phyloP scores from a whole-genome alignment of 1,139 yeast genomes.

The Saccharomyces hybrid region DNA sequence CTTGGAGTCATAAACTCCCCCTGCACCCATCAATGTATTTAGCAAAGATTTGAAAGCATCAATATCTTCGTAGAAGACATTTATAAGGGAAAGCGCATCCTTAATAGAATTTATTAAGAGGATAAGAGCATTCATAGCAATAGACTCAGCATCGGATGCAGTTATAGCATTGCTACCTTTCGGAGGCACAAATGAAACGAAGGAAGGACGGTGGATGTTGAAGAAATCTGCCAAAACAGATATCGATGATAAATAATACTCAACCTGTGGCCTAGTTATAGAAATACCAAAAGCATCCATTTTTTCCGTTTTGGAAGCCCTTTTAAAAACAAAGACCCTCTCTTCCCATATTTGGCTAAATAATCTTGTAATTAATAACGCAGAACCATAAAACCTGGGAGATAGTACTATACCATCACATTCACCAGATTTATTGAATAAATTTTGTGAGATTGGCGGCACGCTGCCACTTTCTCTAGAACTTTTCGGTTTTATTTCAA shows the following conservation, averaged over 20 bases:
- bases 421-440: conserved; percentile 6
- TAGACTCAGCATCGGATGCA: conserved; percentile 84
- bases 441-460: conserved; percentile 23
- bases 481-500: conserved; percentile 34
- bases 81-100: conserved; percentile 82
- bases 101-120: conserved; percentile 71
- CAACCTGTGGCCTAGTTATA: conserved; percentile 51
- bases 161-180: conserved; percentile 35
- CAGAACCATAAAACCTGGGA: conserved; percentile 86
- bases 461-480: conserved; percentile 25
- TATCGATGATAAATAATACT: conserved; percentile 57
- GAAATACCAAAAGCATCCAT: conserved; percentile 25
- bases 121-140: conserved; percentile 74
- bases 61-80: conserved; percentile 74
- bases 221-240: conserved; percentile 48
- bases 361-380: conserved; percentile 68
- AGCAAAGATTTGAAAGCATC: conserved; percentile 55
- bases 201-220: conserved; percentile 49
- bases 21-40: conserved; percentile 55
- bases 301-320: conserved; percentile 11
- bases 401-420: conserved; percentile 71
- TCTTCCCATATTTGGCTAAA: conserved; percentile 73
- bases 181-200: conserved; percentile 52
- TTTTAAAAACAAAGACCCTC: conserved; percentile 49
- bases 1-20: conserved; percentile 60